Conservation (phyloP, 768 basidiomycete species). For the Roridomyces roridus region DNA sequence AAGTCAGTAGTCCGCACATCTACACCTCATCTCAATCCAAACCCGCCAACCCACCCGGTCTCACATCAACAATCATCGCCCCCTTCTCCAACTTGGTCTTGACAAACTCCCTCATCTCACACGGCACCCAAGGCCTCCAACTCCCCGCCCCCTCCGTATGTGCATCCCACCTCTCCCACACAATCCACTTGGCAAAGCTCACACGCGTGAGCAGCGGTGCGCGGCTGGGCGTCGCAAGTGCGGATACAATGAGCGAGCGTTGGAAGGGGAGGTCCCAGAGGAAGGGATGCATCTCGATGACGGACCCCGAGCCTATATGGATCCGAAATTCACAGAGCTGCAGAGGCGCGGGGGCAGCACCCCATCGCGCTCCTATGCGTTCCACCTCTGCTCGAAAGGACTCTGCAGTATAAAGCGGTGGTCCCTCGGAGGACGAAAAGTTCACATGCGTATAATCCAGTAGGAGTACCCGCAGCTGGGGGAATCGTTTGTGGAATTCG, state of each 20-base stretch:
- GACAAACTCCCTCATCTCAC: background rate
- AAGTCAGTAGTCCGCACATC: no score
- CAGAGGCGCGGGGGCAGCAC: background rate
- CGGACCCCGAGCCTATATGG: background rate
- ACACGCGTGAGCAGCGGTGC: slow-evolving; percentile 1
- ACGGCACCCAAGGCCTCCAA: slow-evolving; percentile 17
- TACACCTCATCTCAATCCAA: no score
- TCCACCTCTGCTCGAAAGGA: background rate
- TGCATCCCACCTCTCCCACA: slow-evolving; percentile 10
- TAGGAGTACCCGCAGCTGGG: slow-evolving; percentile 3
- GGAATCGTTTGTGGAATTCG: slow-evolving; percentile 5
- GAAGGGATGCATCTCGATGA: background rate
- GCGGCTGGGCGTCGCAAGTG: no score
- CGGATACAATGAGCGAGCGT: background rate
- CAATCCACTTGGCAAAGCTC: background rate
- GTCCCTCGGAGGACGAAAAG: background rate
- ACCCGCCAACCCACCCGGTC: background rate
- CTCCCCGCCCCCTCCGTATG: background rate
- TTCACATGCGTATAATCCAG: slow-evolving; percentile 17
- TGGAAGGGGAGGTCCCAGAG: slow-evolving; percentile 17
- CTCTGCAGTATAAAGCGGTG: background rate
- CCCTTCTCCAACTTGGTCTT: background rate
- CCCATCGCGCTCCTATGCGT: background rate
- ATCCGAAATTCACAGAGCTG: slow-evolving; percentile 13
- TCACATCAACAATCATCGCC: background rate